These are phyloP conservation scores for Lactarius hengduanensis DNA, from an alignment of 768 basidiomycete species.

Conservation along the genomic window DNA sequence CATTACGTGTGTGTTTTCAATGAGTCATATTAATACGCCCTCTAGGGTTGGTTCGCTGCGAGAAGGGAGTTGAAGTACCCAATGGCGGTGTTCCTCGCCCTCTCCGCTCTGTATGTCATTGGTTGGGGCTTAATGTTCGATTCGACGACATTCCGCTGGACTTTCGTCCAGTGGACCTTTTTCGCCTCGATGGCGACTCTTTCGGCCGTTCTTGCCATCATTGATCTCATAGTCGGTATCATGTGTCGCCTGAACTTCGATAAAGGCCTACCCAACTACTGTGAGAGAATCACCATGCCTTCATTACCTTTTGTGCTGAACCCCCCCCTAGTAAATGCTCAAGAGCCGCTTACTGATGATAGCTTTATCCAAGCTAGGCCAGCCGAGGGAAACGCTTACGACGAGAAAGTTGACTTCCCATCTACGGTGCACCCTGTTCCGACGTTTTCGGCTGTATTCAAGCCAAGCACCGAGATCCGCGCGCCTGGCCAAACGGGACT, in stretches of 20 bases:
- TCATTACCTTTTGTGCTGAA: constrained; percentile 7
- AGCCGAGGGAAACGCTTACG: constrained; percentile 35
- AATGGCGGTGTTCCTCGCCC: constrained; percentile 61
- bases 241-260: constrained; percentile 74
- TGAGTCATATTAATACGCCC: constrained; percentile 4
- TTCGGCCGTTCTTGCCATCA: constrained; percentile 56
- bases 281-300: constrained; percentile 43
- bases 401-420: constrained; percentile 62
- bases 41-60: constrained; percentile 73
- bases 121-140: constrained; percentile 76
- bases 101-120: constrained; percentile 59
- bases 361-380: constrained; percentile 39
- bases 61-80: constrained; percentile 59
- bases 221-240: constrained; percentile 59
- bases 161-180: constrained; percentile 70
- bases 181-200: constrained; percentile 61
- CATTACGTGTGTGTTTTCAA: neutral
- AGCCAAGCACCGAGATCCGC: constrained; percentile 38
- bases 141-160: constrained; percentile 72
- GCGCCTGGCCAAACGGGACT: constrained; percentile 41
- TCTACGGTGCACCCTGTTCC: constrained; percentile 51
- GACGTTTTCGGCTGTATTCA: constrained; percentile 48
- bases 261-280: constrained; percentile 64
- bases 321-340: constrained; percentile 48
- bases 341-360: constrained; percentile 49